These are phyloP conservation scores for Phanerochaete carnosa DNA, from an alignment of 768 basidiomycete species.

Conservation along the genomic window DNA sequence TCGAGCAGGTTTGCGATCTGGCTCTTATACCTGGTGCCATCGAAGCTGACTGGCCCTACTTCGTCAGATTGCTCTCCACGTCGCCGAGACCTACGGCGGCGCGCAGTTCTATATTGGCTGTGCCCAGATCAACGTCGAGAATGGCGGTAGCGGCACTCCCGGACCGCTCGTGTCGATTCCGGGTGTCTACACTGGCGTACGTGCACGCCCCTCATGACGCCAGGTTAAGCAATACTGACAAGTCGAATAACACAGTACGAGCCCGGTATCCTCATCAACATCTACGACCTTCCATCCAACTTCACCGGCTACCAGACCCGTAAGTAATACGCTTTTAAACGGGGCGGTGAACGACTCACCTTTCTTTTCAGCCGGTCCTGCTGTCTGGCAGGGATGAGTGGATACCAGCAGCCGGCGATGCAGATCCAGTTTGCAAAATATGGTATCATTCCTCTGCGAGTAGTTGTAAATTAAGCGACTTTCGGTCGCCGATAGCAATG, in stretches of 20 bases:
- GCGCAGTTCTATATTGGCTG: slow-evolving; percentile 34
- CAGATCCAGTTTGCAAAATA: not conserved
- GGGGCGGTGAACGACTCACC: not conserved
- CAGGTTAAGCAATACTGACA: not conserved
- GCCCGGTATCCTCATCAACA: slow-evolving; percentile 30
- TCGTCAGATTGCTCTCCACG: slow-evolving; percentile 26
- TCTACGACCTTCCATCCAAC: slow-evolving; percentile 24
- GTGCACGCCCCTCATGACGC: not conserved
- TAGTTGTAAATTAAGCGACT: not conserved
- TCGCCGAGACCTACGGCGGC: slow-evolving; percentile 24
- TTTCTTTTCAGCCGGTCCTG: slow-evolving; percentile 18
- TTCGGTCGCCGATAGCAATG: not conserved
- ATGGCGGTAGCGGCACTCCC: slow-evolving; percentile 30
- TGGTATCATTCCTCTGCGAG: not conserved
- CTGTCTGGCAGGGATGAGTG: slow-evolving; percentile 23
- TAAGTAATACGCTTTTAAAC: slow-evolving; percentile 4
- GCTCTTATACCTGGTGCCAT: not conserved
- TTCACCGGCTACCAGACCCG: slow-evolving; percentile 23
- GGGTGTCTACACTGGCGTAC: slow-evolving; percentile 31
- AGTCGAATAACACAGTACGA: slow-evolving; percentile 15
- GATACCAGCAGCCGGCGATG: no score
- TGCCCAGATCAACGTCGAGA: slow-evolving; percentile 31
- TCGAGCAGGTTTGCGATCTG: slow-evolving; percentile 22
- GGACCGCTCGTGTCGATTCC: slow-evolving; percentile 31
- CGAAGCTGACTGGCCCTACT: not conserved